Percentiles rank a stretch among this genome's conserved stretches.
phyloP scores from a whole-genome alignment of 2,329 filamentous ascomycete genomes.

The Trichoderma oligosporum region DNA sequence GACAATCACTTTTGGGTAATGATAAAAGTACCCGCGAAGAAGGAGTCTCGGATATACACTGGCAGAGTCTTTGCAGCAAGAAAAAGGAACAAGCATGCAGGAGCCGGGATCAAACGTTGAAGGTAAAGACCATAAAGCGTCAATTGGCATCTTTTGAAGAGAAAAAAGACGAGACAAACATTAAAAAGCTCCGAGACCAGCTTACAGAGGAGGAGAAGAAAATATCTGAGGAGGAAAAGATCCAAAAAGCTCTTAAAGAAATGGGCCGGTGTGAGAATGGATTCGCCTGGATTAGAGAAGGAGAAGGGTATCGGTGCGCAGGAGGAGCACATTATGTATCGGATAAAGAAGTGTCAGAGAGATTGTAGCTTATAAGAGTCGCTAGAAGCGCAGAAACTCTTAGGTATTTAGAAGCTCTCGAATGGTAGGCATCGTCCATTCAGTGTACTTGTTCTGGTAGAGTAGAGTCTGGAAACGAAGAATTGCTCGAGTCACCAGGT shows the following conservation, averaged over 20 bases:
- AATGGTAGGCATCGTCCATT: no score
- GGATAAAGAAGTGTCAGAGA: no score
- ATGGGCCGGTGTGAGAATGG: not conserved
- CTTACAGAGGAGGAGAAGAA: not conserved
- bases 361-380: no score
- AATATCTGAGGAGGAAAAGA: no score
- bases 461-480: no score
- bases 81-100: not conserved
- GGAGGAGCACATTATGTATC: not conserved
- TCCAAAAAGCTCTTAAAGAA: not conserved
- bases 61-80: not conserved
- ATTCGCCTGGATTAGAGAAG: conserved; percentile 1
- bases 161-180: no score
- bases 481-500: no score
- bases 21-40: not conserved
- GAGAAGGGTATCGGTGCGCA: not conserved
- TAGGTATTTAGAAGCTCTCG: no score
- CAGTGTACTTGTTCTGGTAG: no score
- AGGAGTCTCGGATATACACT: not conserved
- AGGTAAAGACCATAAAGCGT: not conserved
- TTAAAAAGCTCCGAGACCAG: not conserved
- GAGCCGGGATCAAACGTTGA: not conserved
- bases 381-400: no score
- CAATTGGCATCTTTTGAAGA: no score
- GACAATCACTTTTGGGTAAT: not conserved